Evolutionary conservation across 2,329 filamentous ascomycete species (phyloP), one percentile per base, ranked within the genome.

Genomic region (Penicillium sp.): DNA sequence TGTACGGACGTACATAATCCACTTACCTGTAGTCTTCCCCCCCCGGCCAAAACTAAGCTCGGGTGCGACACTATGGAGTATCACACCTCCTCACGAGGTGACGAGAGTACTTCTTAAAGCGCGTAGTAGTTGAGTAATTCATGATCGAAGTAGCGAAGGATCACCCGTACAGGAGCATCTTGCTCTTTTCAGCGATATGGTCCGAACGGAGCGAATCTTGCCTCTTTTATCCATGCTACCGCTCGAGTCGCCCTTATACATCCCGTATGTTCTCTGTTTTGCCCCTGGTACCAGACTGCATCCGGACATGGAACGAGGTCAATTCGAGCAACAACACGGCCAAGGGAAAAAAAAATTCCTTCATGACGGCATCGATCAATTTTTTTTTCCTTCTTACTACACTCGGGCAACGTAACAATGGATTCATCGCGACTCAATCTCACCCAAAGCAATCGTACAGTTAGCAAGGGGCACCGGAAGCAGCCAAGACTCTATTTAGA

Each of bases 391-490:
- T 16, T 14, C 25, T 30, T 35, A 4, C 30, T 22, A 37, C 49
- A 25, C 33, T 53, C 22, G 37, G 48, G 22, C 22, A 37, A 30
- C 48, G 51, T 40, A 35, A 52, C 35, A 25, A 53, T 40, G 10
- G 28, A 11, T 33, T 33, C 28, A 19, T 19, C 48, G 6, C 16
- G 10, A 51, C 43, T 28, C 6, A 22, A 35, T 30, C 25, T 22
- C 14, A n/a, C 48, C 30, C 3, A 51, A 35, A 35, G 48, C 30
- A 51, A 51, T 51, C 30, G 10, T 35, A 52, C 43, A 33, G 19
- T 57, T 62, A 59, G 56, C 60, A 66, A 66, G 65, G 65, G 58
- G 60, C 59, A 52, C 67, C 66, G 65, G 48, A 68, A 68, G 40
- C 65, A 59, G 66, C 60, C 57, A 64, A 58, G 62, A 62, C 54